A percentile compares a stretch with the other conserved stretches of the same genome.
Conservation (phyloP, 2,329 filamentous ascomycete species). For the Capronia epimyces region DNA sequence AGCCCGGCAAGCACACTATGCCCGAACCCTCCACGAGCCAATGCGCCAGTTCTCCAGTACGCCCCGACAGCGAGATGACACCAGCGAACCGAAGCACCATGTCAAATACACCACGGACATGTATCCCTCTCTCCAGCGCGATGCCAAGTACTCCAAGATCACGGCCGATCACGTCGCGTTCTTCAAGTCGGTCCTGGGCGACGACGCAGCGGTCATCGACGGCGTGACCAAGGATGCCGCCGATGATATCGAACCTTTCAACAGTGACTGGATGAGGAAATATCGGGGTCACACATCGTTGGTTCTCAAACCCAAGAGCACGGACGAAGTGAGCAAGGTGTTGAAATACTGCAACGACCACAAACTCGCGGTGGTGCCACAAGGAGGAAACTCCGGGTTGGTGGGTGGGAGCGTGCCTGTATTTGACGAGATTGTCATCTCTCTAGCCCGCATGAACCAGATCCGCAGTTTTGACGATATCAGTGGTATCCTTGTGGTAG, state of each 20-base stretch:
- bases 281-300: slow-evolving; percentile 85
- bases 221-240: slow-evolving; percentile 67
- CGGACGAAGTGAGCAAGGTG: slow-evolving; percentile 83
- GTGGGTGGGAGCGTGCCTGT: slow-evolving; percentile 94
- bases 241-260: slow-evolving; percentile 85
- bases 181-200: slow-evolving; percentile 76
- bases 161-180: slow-evolving; percentile 72
- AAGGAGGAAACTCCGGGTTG: slow-evolving; percentile 93
- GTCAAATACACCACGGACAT: slow-evolving; percentile 77
- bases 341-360: slow-evolving; percentile 93
- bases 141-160: slow-evolving; percentile 64
- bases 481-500: slow-evolving; percentile 81
- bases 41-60: slow-evolving; percentile 20
- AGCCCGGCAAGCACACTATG: slow-evolving; percentile 5
- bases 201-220: slow-evolving; percentile 74
- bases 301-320: slow-evolving; percentile 77
- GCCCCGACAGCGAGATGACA: slow-evolving; percentile 15
- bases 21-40: slow-evolving; percentile 8
- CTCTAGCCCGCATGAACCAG: slow-evolving; percentile 80
- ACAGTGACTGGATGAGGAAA: slow-evolving; percentile 98
- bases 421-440: slow-evolving; percentile 97
- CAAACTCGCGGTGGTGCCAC: slow-evolving; percentile 85
- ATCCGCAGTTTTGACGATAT: slow-evolving; percentile 90
- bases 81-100: slow-evolving; percentile 20
- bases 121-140: slow-evolving; percentile 71